These are phyloP conservation scores for Aspergillus jensenii DNA, from an alignment of 2,329 filamentous ascomycete species.

Conservation along the genomic window DNA sequence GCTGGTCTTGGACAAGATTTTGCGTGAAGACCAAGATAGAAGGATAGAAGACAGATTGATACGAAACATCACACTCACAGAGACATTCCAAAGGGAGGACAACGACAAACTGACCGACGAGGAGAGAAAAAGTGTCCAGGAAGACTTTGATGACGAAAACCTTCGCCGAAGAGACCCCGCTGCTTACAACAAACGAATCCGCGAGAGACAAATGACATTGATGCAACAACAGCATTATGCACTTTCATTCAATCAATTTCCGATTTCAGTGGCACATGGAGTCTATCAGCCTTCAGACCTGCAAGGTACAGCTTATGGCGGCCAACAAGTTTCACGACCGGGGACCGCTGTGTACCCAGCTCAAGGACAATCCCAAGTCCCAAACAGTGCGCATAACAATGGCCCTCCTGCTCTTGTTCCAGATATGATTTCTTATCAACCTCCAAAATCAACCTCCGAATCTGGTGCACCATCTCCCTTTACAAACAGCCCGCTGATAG, in stretches of 20 bases:
- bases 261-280: not conserved
- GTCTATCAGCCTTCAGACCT: not conserved
- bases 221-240: not conserved
- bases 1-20: slow-evolving; percentile 59
- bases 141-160: slow-evolving; percentile 42
- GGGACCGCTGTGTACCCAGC: not conserved
- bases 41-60: slow-evolving; percentile 25
- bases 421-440: slow-evolving; percentile 18
- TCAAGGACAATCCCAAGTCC: not conserved
- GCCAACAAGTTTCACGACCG: not conserved
- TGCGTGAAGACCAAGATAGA: slow-evolving; percentile 21
- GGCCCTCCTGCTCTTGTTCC: slow-evolving; percentile 18
- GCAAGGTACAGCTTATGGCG: not conserved
- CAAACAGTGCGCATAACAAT: not conserved
- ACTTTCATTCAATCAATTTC: not conserved
- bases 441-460: not conserved
- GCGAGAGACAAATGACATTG: slow-evolving; percentile 13
- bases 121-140: slow-evolving; percentile 58
- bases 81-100: slow-evolving; percentile 72
- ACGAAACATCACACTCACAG: slow-evolving; percentile 60
- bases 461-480: not conserved
- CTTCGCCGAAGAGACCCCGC: slow-evolving; percentile 39
- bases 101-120: slow-evolving; percentile 61
- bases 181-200: slow-evolving; percentile 28
- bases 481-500: not conserved